Evolutionary conservation across 768 basidiomycete genomes (phyloP), one percentile per base, ranked within the genome.

Genomic region (Boletus reticuloceps): DNA sequence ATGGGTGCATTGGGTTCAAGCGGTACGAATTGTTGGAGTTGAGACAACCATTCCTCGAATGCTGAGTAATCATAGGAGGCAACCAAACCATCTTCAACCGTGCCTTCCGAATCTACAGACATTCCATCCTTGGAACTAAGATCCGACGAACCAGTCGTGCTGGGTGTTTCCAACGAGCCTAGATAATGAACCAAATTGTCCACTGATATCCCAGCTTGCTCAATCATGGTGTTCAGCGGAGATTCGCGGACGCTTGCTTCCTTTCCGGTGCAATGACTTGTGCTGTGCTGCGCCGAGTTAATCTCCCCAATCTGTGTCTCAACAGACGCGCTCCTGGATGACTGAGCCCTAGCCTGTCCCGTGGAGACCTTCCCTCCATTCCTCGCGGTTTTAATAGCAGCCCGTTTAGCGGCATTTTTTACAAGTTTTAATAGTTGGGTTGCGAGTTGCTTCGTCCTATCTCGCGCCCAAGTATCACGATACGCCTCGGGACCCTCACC

Each of bases 401-500:
- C 88, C 64, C 82, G 87, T 53, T 74, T 74, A 16, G 81, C 76
- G 6, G 88, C 88, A 47, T 68, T 71, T 62, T 84, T 84, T 53
- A 89, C 79, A 12, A 89, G 70, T 20, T 73, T 72, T 16, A 85
- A 72, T 34, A 91, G 74, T 63, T 91, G 83, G 4, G 77, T 71
- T 16, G 88, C 74, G 34, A 91, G 72, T 60, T 81, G 82, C 56
- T 81, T 82, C 6, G 81, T 79, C 29, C 89, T 80, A 36, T 86
- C 79, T 44, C 72, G 77, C 57, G 84, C 80, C 90, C 89, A 91
- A 27, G 74, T 84, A 49, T 74, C 67, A 10, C 71, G 76, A 67
- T 91, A 91, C n/a, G 76, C 74, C 17, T 78, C 66, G 3, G 90
- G 88, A 2, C 86, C 90, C 60, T 92, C 85, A 29, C 88, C 90